These are phyloP conservation scores for Colletotrichum horii DNA, from an alignment of 2,329 filamentous ascomycete species.

Conservation along the genomic window DNA sequence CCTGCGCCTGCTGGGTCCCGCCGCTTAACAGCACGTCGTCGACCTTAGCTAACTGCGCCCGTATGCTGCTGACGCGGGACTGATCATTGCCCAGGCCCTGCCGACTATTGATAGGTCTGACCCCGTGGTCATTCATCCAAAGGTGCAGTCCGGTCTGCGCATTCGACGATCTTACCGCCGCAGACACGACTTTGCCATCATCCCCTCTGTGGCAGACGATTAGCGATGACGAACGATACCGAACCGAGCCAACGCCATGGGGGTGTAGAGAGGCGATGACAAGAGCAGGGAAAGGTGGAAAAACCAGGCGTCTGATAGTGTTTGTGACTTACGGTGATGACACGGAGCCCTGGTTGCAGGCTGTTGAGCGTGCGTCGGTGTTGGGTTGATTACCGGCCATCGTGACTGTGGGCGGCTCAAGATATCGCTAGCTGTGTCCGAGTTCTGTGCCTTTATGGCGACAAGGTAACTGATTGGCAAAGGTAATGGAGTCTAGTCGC, in stretches of 20 bases:
- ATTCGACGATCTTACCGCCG: background rate
- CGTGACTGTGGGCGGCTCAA: background rate
- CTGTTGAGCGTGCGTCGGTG: background rate
- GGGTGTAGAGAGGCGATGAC: background rate
- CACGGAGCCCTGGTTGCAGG: background rate
- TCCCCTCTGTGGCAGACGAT: background rate
- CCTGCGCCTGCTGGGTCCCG: background rate
- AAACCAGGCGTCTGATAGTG: background rate
- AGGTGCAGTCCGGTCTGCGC: background rate
- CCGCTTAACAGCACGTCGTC: background rate
- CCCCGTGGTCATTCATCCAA: background rate
- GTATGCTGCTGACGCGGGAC: background rate
- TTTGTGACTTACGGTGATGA: background rate
- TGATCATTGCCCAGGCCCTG: background rate
- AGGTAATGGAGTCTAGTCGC: background rate
- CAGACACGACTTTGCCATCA: background rate
- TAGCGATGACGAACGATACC: background rate
- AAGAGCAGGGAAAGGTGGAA: background rate
- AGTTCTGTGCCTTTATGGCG: background rate
- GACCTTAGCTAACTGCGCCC: background rate
- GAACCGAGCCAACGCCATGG: background rate
- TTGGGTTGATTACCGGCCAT: background rate
- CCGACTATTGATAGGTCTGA: background rate
- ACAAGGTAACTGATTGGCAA: background rate
- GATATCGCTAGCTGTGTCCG: background rate